Conservation (phyloP, 306 rosid genomes). For the Sicyos baderoa region DNA sequence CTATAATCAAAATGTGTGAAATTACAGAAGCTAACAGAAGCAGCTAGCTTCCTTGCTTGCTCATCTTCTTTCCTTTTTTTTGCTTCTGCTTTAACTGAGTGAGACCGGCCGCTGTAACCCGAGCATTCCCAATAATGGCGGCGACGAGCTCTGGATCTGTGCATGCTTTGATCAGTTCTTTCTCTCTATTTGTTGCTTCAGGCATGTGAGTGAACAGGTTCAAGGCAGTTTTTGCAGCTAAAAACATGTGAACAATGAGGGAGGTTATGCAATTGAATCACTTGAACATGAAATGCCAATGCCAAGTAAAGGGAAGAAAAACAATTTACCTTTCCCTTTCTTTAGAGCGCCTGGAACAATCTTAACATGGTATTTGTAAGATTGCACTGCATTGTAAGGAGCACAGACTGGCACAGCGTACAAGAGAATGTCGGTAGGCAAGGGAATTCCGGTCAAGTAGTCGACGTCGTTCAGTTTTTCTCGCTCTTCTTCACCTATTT, state of each 20-base stretch:
- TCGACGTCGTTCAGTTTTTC: conserved; percentile 81
- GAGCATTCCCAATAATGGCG: conserved; percentile 73
- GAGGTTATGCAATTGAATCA: neutral
- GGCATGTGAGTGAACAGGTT: conserved; percentile 90
- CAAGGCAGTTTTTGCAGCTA: conserved; percentile 91
- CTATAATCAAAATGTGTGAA: neutral
- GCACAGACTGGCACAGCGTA: conserved; percentile 91
- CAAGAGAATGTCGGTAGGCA: conserved; percentile 75
- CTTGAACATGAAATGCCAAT: neutral
- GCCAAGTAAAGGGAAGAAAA: neutral
- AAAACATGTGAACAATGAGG: neutral
- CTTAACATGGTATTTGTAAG: conserved; percentile 87
- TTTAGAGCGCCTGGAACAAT: conserved; percentile 79
- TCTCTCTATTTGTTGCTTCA: conserved; percentile 72
- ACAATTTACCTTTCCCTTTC: conserved; percentile 75
- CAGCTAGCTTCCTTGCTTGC: conserved; percentile 29
- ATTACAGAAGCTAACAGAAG: neutral
- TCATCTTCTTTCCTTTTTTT: conserved; percentile 75
- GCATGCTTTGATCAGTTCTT: conserved; percentile 93
- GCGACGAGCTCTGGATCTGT: conserved; percentile 88
- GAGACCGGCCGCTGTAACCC: conserved; percentile 83
- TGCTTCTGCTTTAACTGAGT: conserved; percentile 86
- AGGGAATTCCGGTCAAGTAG: conserved; percentile 93
- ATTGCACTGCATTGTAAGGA: conserved; percentile 76
- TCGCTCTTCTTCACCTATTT: conserved; percentile 93